phyloP scores from a whole-genome alignment of 768 basidiomycete species.

The Boletus sp. region DNA sequence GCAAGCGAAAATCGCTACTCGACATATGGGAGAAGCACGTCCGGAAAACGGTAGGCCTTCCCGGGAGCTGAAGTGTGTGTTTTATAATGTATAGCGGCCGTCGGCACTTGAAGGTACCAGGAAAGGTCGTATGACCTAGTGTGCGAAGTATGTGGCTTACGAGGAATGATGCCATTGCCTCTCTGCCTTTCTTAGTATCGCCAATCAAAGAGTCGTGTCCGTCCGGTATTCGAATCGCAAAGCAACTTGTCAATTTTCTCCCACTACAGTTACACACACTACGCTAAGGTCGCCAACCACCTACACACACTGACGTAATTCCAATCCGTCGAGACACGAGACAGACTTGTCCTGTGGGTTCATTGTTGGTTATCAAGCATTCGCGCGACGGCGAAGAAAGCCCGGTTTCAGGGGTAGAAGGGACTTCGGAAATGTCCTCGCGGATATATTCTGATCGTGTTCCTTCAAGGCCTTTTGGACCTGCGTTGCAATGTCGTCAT shows the following conservation, averaged over 20 bases:
- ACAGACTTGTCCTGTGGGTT: background rate
- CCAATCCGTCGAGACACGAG: background rate
- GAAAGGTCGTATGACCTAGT: constrained; percentile 1
- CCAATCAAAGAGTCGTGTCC: background rate
- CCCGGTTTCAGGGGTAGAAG: constrained; percentile 37
- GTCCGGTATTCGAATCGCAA: background rate
- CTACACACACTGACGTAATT: background rate
- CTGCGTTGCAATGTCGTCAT: constrained; percentile 34
- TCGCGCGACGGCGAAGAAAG: constrained; percentile 6
- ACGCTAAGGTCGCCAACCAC: background rate
- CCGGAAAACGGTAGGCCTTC: background rate
- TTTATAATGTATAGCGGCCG: background rate
- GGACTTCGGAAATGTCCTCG: constrained; percentile 49
- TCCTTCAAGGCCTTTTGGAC: constrained; percentile 43
- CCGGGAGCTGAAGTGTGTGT: background rate
- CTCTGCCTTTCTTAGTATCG: background rate
- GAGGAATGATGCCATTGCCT: constrained; percentile 15
- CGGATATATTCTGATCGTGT: constrained; percentile 48
- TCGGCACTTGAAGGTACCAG: background rate
- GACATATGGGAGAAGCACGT: constrained; percentile 14
- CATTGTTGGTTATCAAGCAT: constrained; percentile 1
- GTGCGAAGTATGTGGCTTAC: constrained; percentile 4
- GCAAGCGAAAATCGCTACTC: constrained; percentile 47
- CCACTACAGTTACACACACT: background rate
- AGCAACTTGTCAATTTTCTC: background rate